Base-by-base conservation (phyloP, 371 early-diverging fungal genomes). In the Circinella minor region DNA sequence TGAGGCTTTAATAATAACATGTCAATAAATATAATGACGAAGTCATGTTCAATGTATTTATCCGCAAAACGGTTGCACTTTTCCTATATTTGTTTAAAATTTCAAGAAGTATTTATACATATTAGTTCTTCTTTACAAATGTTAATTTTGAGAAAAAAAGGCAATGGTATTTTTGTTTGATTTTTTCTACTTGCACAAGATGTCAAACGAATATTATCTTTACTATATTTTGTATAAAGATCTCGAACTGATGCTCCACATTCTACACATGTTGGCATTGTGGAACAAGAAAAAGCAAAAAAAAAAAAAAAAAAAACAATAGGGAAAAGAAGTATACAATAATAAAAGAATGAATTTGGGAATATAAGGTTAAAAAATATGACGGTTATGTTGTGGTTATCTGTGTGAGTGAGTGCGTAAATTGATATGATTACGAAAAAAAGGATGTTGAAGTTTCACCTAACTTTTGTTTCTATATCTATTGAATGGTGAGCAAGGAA, bases 31-130 rank as follows among this genome's bases (percentile, higher is more conserved):
- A 95, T 89, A 65, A 96, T 90, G 13, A 95, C 88, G 75, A 89
- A 87, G 76, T 97, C 98, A 72, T 92, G 91, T 77, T 98, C 98
- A 57, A 97, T 88, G 79, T 98, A 98, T 77, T 94, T 95, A 86
- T 98, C 98, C 48, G 94, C 96, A 74, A 97, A 93, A 46, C 87
- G 81, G 48, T 92, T 84, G 82, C 98, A 97, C 18, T 75, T 76
- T 43, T 87, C 86, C 92, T 92, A 81, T 3, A 18, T 39, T 9
- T 14, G 4, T 18, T 17, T 15, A 27, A 27, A 27, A 27, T 27
- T 27, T 27, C 27, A 17, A 34, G 43, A n/a, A 43, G 55, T 8
- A 47, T 60, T 15, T 18, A 3, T 11, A 38, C 18, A n/a, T 4
- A 9, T 43, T 43, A 43, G 43, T 43, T 43, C 11, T 2, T 43